Evolutionary conservation across 78 protist species (phyloP), one percentile per base, ranked within the genome.

Genomic region (Cavenderia fasciculata): DNA sequence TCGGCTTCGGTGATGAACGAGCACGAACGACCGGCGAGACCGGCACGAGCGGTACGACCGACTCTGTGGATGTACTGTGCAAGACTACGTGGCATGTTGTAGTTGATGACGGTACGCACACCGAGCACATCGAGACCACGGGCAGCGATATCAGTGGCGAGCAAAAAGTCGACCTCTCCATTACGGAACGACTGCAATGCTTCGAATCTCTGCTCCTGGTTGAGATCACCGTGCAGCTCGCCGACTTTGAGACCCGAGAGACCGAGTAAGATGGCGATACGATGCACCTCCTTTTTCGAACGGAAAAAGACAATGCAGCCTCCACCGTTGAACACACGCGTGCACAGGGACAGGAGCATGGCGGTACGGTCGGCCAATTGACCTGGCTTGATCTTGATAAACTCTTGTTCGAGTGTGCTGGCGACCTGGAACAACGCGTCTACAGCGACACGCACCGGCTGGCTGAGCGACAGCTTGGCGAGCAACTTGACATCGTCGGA

Each of bases 131-230:
- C 98, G 59, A 98, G 86, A 29, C 99, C 99, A 51, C 99, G 77
- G 1, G 97, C 87, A 6, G 98, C 98, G 0, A 98, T 95, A 73
- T 98, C 99, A 6, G 99, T 97, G 5, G 97, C 96, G 21, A 98
- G 41, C 34, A 98, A 79, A 14, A 90, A 84, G 25, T 91, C 54
- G 4, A 62, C 92, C 2, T 57, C 66, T 10, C 95, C 92, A 41
- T 74, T 88, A 43, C 87, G 40, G 74, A 96, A 96, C 47, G 63
- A 41, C 23, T 78, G 77, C 21, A 96, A 78, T 52, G 95, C 84
- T 8, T 52, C 94, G 40, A 89, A 61, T 40, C 96, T 85, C 44
- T 63, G 82, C 11, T 73, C 75, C 46, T 82, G 85, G 18, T 76
- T 49, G 33, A 94, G 76, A 52, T 92, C 82, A 40, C 97, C 97